Evolutionary conservation across 2,329 filamentous ascomycete species (phyloP), one percentile per base, ranked within the genome.

Genomic region (Colletotrichum tanaceti): DNA sequence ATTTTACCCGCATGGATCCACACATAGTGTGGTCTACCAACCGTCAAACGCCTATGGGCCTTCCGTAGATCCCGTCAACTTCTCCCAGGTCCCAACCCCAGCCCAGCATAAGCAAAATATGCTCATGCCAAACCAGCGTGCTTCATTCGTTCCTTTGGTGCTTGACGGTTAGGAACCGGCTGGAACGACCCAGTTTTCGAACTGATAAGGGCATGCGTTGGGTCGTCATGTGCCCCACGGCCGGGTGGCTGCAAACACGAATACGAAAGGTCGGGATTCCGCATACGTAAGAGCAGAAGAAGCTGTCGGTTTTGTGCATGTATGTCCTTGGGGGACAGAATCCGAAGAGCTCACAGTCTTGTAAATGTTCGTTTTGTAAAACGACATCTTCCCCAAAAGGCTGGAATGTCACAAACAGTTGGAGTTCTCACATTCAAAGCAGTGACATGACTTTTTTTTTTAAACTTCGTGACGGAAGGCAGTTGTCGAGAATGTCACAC

Each of bases 121-220:
- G 13, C 2, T 14, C 14, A 11, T 38, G 16, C 18, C 6, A 14
- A 18, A 50, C 5, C 9, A 5, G n/a, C 7, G 22, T 16, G 9
- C 13, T 20, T 13, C n/a, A 49, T n/a, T 46, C 20, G 43, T 46
- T 46, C 43, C 11, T 3, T 13, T 50, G 2, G 1, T 32, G 20
- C 13, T 5, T 58, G 41, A 5, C 18, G 13, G 38, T 3, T 13
- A 14, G n/a, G 28, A 5, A 4, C 2, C 18, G 16, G 32, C 22
- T 7, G 1, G 7, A 3, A 13, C 52, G 58, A 18, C 46, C 58
- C 58, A 14, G 18, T 43, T 60, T 52, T 52, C 58, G 6, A 24
- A 39, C 58, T 38, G 13, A 52, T 20, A 16, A 32, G 58, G 46
- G 7, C 43, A 60, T 14, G 22, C 58, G 58, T 22, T 35, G 58